Evolutionary conservation across 2,329 filamentous ascomycete genomes (phyloP), one percentile per base, ranked within the genome.

Genomic region (Aspergillus ochraceoroseus): DNA sequence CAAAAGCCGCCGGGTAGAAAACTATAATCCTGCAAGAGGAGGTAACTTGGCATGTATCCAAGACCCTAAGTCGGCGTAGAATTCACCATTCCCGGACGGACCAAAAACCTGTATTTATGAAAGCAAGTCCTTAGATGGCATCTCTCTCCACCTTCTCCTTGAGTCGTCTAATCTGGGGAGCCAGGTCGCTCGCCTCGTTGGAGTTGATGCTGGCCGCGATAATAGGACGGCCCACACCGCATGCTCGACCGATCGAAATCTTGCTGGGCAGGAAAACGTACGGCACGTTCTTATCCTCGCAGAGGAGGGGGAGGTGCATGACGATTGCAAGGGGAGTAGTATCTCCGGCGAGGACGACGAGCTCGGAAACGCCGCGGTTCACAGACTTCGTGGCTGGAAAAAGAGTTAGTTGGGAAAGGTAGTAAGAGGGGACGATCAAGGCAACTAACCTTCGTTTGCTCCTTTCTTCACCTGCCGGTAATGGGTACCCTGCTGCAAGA

Each of bases 131-230:
- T n/a, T n/a, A n/a, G n/a, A n/a, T n/a, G n/a, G n/a, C n/a, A n/a
- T n/a, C n/a, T n/a, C 89, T 80, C 77, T 96, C 90, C 41, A 96
- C 86, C 80, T 95, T 94, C 70, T 94, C 86, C 76, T 90, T 94
- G 61, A 95, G 75, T 52, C 82, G 76, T 57, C 85, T 79, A 68
- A 96, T 95, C 75, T 94, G 87, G 60, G 79, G 78, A 67, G 83
- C 85, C 46, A 96, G 75, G 68, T 95, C 89, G 59, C 80, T 85
- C 26, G 83, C 84, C 71, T 94, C 87, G 76, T 94, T 94, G 68
- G 84, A 88, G 54, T 87, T 95, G 70, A 96, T 94, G 59, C 77
- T 82, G 48, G 80, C 82, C 27, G 87, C 83, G 57, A 96, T 95
- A 47, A 96, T 89, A 41, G 87, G 76, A 44, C 90, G 79, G 61